Percentiles rank a stretch among this genome's conserved stretches.
These are phyloP conservation scores for Alliaria petiolata DNA, from an alignment of 345 rosid species.

Conservation along the genomic window DNA sequence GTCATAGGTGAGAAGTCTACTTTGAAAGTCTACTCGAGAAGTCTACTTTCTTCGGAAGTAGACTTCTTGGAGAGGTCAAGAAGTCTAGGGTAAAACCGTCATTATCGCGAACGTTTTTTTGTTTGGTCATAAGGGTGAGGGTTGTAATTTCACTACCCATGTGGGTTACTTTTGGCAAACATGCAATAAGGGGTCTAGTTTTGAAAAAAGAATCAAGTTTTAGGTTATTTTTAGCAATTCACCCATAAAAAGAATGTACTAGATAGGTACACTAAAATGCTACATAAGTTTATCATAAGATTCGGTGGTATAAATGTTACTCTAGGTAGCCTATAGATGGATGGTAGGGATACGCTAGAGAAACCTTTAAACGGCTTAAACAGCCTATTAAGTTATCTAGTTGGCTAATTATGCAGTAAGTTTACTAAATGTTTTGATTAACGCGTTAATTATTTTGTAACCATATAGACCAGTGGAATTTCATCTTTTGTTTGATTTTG, in stretches of 20 bases:
- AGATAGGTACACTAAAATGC: background rate
- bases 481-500: background rate
- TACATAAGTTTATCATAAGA: background rate
- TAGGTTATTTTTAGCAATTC: background rate
- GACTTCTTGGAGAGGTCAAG: too few relatives aligned
- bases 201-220: too few relatives aligned
- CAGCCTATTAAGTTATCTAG: too few relatives aligned
- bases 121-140: too few relatives aligned
- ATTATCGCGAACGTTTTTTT: too few relatives aligned
- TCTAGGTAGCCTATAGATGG: background rate
- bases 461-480: background rate
- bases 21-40: too few relatives aligned
- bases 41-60: too few relatives aligned
- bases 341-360: background rate
- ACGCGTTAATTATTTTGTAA: background rate
- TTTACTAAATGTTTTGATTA: background rate
- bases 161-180: too few relatives aligned
- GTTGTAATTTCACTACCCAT: too few relatives aligned
- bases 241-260: background rate
- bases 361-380: background rate
- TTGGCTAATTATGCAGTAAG: background rate
- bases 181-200: too few relatives aligned
- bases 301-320: background rate
- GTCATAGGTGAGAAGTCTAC: too few relatives aligned
- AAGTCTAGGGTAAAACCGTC: too few relatives aligned